Conservation (phyloP, 1,139 yeast species). For the Yamadazyma blattariae region DNA sequence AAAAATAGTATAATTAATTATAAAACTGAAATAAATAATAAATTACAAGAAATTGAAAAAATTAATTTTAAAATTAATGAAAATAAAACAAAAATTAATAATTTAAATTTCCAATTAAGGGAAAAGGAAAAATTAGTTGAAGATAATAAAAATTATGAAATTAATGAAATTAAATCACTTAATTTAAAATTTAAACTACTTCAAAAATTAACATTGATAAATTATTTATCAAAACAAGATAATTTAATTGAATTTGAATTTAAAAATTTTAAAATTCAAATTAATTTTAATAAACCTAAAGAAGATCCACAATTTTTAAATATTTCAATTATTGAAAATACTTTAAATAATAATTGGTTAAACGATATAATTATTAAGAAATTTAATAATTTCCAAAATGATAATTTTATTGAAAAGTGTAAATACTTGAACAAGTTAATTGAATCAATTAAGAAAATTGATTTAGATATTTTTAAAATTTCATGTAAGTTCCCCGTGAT, state of each 20-base stretch:
- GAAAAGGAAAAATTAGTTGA: slow-evolving; percentile 16
- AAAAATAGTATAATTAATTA: slow-evolving; percentile 9
- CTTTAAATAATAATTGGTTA: slow-evolving; percentile 13
- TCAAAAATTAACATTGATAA: slow-evolving; percentile 21
- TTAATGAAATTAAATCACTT: slow-evolving; percentile 23
- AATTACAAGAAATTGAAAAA: slow-evolving; percentile 11
- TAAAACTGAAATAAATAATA: slow-evolving; percentile 6
- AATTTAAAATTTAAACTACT: slow-evolving; percentile 22
- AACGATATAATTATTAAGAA: slow-evolving; percentile 5
- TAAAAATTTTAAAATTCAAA: slow-evolving; percentile 8
- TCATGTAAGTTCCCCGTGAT: slow-evolving; percentile 28
- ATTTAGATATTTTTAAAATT: slow-evolving; percentile 25
- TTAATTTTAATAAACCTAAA: neutral
- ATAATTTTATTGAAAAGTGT: slow-evolving; percentile 22
- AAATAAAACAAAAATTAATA: slow-evolving; percentile 16
- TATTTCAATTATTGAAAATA: slow-evolving; percentile 2
- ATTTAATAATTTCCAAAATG: slow-evolving; percentile 8
- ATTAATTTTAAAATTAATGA: slow-evolving; percentile 14
- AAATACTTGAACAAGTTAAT: slow-evolving; percentile 9
- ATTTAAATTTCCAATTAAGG: slow-evolving; percentile 15
- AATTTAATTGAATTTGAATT: slow-evolving; percentile 9
- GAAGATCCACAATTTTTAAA: neutral
- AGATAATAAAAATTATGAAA: slow-evolving; percentile 22
- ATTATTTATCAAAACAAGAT: slow-evolving; percentile 13
- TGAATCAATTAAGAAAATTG: slow-evolving; percentile 20